phyloP scores from a whole-genome alignment of 805 yeast genomes.

The Candida railenensis region DNA sequence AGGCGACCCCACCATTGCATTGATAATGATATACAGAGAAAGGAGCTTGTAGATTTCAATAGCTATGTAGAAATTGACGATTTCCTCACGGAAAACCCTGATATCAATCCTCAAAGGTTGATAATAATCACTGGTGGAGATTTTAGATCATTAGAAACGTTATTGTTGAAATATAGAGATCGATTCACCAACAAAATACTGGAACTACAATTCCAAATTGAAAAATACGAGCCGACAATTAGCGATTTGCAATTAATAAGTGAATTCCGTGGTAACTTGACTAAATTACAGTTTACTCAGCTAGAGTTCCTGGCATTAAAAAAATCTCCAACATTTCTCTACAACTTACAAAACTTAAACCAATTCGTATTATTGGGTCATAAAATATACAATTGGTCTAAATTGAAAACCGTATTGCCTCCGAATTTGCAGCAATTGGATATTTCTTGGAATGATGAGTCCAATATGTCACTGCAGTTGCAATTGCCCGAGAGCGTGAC shows the following conservation, averaged over 20 bases:
- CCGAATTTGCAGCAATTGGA: conserved; percentile 25
- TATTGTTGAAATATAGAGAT: conserved; percentile 19
- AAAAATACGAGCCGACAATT: conserved; percentile 19
- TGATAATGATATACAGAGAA: conserved; percentile 8
- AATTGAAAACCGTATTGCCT: conserved; percentile 21
- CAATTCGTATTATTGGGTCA: conserved; percentile 35
- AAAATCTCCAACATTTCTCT: conserved; percentile 7
- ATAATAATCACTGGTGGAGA: conserved; percentile 31
- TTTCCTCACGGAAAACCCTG: conserved; percentile 26
- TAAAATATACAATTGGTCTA: conserved; percentile 27
- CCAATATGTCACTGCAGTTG: conserved; percentile 21
- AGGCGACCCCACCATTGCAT: conserved; percentile 16
- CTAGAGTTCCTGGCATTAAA: conserved; percentile 16
- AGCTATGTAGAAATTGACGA: conserved; percentile 31
- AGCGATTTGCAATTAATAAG: conserved; percentile 22
- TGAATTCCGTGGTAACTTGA: conserved; percentile 22
- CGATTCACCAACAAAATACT: conserved; percentile 13
- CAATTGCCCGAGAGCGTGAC: conserved; percentile 18
- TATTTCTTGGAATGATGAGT: conserved; percentile 32
- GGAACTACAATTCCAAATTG: conserved; percentile 28
- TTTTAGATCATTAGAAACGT: conserved; percentile 22
- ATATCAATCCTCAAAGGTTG: conserved; percentile 25
- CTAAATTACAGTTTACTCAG: conserved; percentile 28
- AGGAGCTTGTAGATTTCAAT: conserved; percentile 15
- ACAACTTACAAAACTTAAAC: conserved; percentile 14